Evolutionary conservation across 306 rosid species (phyloP), one percentile per base, ranked within the genome.

Genomic region (Calophaca sinica): DNA sequence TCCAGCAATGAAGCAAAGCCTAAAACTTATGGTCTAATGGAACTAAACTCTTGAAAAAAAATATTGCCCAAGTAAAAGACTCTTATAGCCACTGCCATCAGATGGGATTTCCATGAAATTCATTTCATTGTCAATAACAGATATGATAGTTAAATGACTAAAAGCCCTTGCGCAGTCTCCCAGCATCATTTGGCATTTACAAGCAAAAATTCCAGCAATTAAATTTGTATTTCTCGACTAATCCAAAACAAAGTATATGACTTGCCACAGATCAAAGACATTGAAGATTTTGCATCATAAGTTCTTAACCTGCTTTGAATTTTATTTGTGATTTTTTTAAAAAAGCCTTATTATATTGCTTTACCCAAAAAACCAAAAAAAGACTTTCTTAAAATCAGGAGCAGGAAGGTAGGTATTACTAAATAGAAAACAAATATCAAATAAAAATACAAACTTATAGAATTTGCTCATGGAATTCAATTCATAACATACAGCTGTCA

Each of bases 91-190:
- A 63, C 41, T 62, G 75, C 90, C 91, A 87, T 87, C 88, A 85
- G 89, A 84, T 70, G 85, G 85, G 84, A 84, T 84, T 64, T 72
- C 45, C 31, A 69, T 78, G 46, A 28, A 44, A 70, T 48, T 72
- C 59, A 53, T 89, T 73, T 78, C 88, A 80, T 81, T 68, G 83
- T 68, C 51, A 85, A 74, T 10, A 71, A 60, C 59, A 38, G 36
- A 41, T 36, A 69, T 39, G 28, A 73, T 50, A 54, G 74, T 13
- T 57, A 60, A 38, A 65, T 68, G 62, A 86, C 83, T 90, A 85
- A 86, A 85, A 83, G 84, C 90, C 89, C 89, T 72, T 88, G 88
- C 83, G 58, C 87, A 78, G 69, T 68, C 31, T 75, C 89, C 89
- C 88, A 77, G 5, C 85, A 83, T 85, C 87, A 85, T 80, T 64